A percentile compares a stretch with the other conserved stretches of the same genome.
Evolutionary conservation across 2,329 filamentous ascomycete genomes (phyloP).

Genomic region (Cadophora sp.): DNA sequence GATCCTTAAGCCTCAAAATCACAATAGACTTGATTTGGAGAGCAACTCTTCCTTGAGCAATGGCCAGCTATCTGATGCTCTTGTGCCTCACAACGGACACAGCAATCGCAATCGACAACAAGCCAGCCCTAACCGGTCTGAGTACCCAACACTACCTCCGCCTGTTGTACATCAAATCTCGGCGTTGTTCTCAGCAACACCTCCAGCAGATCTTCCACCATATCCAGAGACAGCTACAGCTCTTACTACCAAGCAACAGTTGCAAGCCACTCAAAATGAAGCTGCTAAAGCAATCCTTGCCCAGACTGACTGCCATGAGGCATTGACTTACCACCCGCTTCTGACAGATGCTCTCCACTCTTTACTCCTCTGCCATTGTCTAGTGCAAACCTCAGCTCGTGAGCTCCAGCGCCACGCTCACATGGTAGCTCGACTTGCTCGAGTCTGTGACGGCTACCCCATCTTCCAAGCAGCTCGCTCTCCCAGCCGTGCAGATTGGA

Average conservation of each 20-base stretch:
- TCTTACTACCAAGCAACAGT: slow-evolving; percentile 44
- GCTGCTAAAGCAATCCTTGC: slow-evolving; percentile 47
- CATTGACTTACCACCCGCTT: slow-evolving; percentile 81
- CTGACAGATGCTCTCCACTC: slow-evolving; percentile 81
- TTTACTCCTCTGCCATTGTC: slow-evolving; percentile 78
- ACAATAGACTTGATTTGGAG: slow-evolving; percentile 40
- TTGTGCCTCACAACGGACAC: slow-evolving; percentile 51
- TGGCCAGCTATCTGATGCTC: slow-evolving; percentile 49
- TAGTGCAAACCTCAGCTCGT: slow-evolving; percentile 78
- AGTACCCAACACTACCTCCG: slow-evolving; percentile 54
- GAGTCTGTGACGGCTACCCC: slow-evolving; percentile 80
- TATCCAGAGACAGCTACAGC: slow-evolving; percentile 60
- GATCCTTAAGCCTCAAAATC: slow-evolving; percentile 48
- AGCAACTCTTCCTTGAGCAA: slow-evolving; percentile 45
- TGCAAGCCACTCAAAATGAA: slow-evolving; percentile 43
- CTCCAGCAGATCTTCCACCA: slow-evolving; percentile 69
- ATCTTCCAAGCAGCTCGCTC: slow-evolving; percentile 77
- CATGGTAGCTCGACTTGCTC: slow-evolving; percentile 78
- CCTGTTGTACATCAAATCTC: slow-evolving; percentile 61
- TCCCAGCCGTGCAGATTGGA: slow-evolving; percentile 80
- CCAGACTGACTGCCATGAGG: slow-evolving; percentile 60
- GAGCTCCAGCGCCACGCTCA: slow-evolving; percentile 81
- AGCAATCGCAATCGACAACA: slow-evolving; percentile 43
- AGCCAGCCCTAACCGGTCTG: slow-evolving; percentile 37
- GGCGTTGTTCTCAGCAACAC: slow-evolving; percentile 73